Evolutionary conservation across 78 protist genomes (phyloP).

Genomic region (Capsaspora owczarzaki): DNA sequence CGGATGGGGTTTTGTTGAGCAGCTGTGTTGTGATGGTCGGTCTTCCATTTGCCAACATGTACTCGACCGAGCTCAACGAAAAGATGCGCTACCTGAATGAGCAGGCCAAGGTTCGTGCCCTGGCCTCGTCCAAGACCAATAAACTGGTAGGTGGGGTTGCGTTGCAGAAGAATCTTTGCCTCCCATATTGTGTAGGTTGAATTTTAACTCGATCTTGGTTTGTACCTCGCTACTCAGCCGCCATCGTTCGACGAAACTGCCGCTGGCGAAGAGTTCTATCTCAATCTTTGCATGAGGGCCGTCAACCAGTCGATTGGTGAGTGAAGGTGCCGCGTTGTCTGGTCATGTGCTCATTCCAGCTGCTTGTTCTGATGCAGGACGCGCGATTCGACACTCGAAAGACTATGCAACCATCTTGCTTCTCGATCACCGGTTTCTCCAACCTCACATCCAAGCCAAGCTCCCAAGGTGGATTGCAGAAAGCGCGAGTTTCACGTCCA

Average conservation of each 20-base stretch:
- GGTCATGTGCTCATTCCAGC: neutral
- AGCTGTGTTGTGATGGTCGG: conserved; percentile 65
- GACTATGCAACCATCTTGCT: conserved; percentile 62
- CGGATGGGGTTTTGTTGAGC: conserved; percentile 5
- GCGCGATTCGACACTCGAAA: conserved; percentile 63
- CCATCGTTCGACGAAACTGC: neutral
- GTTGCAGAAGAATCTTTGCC: too few relatives aligned
- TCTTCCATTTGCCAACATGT: conserved; percentile 62
- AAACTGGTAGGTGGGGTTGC: too few relatives aligned
- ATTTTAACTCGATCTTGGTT: neutral
- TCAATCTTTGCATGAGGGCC: conserved; percentile 69
- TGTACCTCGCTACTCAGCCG: neutral
- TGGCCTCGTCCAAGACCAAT: neutral
- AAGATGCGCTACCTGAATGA: conserved; percentile 12
- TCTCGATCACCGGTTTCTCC: neutral
- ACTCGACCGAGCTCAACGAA: conserved; percentile 41
- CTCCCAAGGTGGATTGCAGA: neutral
- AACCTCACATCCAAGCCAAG: neutral
- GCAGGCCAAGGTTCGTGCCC: too few relatives aligned
- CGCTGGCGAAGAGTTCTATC: conserved; percentile 37
- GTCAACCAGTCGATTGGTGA: conserved; percentile 83
- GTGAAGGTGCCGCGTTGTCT: neutral
- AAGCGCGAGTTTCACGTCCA: too few relatives aligned
- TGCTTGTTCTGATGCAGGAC: neutral
- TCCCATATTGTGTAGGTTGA: neutral